Conservation (phyloP, 257 asterid species). For the Scutellaria barbata region DNA sequence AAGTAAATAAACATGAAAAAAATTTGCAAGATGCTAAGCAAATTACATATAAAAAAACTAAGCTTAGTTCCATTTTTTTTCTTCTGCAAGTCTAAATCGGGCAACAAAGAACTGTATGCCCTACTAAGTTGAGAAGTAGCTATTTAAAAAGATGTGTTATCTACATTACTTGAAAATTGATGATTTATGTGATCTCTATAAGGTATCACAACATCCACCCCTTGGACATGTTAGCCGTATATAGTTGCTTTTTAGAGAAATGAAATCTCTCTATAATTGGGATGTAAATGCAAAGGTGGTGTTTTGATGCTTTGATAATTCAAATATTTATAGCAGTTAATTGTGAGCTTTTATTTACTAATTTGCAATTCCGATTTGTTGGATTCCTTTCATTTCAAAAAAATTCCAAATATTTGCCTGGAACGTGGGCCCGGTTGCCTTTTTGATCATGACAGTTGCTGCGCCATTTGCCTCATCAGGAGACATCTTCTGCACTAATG, state of each 20-base stretch:
- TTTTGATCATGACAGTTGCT: too few species aligned
- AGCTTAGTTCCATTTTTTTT: background rate
- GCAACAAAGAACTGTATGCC: slow-evolving; percentile 22
- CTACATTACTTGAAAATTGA: slow-evolving; percentile 17
- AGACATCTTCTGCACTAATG: too few species aligned
- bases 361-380: too few species aligned
- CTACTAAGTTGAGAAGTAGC: background rate
- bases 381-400: too few species aligned
- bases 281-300: slow-evolving; percentile 25
- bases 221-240: slow-evolving; percentile 52
- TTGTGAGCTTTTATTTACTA: too few species aligned
- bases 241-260: slow-evolving; percentile 56
- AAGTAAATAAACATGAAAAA: background rate
- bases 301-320: too few species aligned
- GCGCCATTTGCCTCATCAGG: too few species aligned
- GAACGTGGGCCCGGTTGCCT: too few species aligned
- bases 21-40: background rate
- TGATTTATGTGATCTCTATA: slow-evolving; percentile 19
- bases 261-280: slow-evolving; percentile 70
- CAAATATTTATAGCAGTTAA: too few species aligned
- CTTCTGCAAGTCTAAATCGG: background rate
- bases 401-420: too few species aligned
- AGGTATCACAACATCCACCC: background rate
- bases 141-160: background rate
- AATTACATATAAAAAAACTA: background rate